A percentile compares a stretch with the other conserved stretches of the same genome.
phyloP scores from a whole-genome alignment of 2,329 filamentous ascomycete species.

The Aureobasidium sp. region DNA sequence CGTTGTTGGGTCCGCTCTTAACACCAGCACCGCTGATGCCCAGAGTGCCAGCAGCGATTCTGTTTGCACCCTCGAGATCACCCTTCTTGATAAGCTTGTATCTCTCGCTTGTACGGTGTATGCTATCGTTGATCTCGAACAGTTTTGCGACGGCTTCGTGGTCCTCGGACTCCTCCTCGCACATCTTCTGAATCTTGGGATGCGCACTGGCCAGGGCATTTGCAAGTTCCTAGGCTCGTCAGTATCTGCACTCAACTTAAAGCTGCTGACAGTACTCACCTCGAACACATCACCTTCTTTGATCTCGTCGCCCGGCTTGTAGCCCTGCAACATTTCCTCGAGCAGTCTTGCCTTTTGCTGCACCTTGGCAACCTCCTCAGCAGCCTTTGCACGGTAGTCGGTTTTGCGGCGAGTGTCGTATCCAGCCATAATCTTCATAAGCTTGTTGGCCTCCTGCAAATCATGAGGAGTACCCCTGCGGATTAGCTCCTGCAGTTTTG shows the following conservation, averaged over 20 bases:
- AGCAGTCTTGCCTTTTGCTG: slow-evolving; percentile 90
- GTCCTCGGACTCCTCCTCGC: slow-evolving; percentile 95
- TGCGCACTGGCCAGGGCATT: slow-evolving; percentile 85
- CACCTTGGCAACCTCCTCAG: slow-evolving; percentile 88
- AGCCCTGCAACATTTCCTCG: slow-evolving; percentile 84
- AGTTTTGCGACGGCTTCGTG: slow-evolving; percentile 92
- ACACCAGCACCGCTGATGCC: slow-evolving; percentile 58
- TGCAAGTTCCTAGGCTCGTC: slow-evolving; percentile 62
- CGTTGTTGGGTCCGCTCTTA: slow-evolving; percentile 61
- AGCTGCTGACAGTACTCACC: slow-evolving; percentile 35
- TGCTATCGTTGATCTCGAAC: slow-evolving; percentile 96
- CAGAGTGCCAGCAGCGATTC: slow-evolving; percentile 74
- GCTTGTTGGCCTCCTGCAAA: slow-evolving; percentile 88
- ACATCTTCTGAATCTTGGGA: slow-evolving; percentile 99
- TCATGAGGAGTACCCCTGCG: slow-evolving; percentile 86
- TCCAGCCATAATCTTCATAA: slow-evolving; percentile 99
- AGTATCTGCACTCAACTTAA: neutral
- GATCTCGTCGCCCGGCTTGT: slow-evolving; percentile 74
- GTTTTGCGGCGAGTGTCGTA: slow-evolving; percentile 94
- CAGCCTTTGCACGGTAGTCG: slow-evolving; percentile 94
- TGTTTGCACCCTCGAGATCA: slow-evolving; percentile 74
- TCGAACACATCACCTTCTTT: slow-evolving; percentile 62
- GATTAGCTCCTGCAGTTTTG: slow-evolving; percentile 96
- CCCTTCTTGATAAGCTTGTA: slow-evolving; percentile 97
- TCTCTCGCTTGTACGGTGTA: slow-evolving; percentile 89